Evolutionary conservation across 768 basidiomycete genomes (phyloP), one percentile per base, ranked within the genome.

Genomic region (Inosperma sp.): DNA sequence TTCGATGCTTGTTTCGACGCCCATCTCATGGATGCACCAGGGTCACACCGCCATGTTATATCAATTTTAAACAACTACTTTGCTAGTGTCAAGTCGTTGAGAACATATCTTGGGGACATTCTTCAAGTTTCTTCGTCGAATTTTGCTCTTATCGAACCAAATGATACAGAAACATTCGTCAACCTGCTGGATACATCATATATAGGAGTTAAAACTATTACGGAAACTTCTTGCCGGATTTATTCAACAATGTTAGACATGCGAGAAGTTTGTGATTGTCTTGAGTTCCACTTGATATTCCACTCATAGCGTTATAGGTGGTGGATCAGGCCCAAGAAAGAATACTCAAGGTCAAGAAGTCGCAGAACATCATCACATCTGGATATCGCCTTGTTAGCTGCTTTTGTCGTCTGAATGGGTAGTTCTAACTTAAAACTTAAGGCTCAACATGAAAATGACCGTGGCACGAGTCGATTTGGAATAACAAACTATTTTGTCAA

Each of bases 401-500:
- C 19, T 9, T 37, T 27, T 7, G 47, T 2, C 13, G 29, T 14
- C 12, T 19, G 33, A 3, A 39, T 47, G 31, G 9, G 49, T 26
- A 19, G 14, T 35, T 8, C 53, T 30, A 8, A 34, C 12, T 30
- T 12, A 41, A 9, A 27, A 19, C 14, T 50, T 54, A 47, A 71
- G 69, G 60, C 64, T 25, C 66, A 60, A 14, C 65, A 60, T 29
- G 62, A 66, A 48, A 66, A 66, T 4, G 69, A 75, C 53, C 56
- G 65, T 27, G 72, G 72, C 41, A 76, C 72, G 61, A 61, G 62
- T 21, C 65, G 76, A 21, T 57, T 69, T 10, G 75, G 74, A 7
- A 72, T 87, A 42, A 71, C 70, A 13, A 88, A 83, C 58, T 72
- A 71, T 49, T 83, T 81, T 56, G 72, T 87, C 13, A 93, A 93